phyloP scores from a whole-genome alignment of 2,329 filamentous ascomycete genomes.

The Colletotrichum destructivum region DNA sequence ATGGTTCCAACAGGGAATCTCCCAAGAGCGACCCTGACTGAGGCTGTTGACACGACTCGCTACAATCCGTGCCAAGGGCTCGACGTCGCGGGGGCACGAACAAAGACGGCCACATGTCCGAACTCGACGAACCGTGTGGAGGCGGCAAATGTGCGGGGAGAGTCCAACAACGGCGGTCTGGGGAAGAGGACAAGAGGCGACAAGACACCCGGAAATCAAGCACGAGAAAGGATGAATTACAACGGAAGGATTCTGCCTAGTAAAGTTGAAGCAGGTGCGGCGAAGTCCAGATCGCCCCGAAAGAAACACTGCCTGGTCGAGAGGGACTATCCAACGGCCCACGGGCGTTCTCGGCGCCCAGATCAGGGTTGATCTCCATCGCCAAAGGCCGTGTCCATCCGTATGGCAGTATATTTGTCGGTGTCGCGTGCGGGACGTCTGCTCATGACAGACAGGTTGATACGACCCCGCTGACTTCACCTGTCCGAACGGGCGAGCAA shows the following conservation, averaged over 20 bases:
- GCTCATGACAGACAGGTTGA: too few relatives aligned
- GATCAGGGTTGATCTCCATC: neutral
- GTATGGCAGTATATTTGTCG: neutral
- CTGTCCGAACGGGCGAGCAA: too few relatives aligned
- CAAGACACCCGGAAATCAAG: neutral
- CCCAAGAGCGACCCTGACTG: slow-evolving; percentile 21
- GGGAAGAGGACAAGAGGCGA: neutral
- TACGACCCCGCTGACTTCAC: too few relatives aligned
- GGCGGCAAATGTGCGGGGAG: neutral
- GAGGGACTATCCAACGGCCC: neutral
- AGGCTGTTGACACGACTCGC: slow-evolving; percentile 28
- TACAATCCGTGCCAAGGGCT: slow-evolving; percentile 2
- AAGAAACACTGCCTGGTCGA: neutral
- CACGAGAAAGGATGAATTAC: neutral
- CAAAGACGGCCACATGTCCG: slow-evolving; percentile 19
- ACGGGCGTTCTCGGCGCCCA: neutral
- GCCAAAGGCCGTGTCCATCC: neutral
- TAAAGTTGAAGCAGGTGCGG: too few relatives aligned
- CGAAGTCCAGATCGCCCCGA: neutral
- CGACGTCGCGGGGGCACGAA: slow-evolving; percentile 19
- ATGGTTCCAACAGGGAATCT: slow-evolving; percentile 17
- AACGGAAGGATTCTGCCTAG: neutral
- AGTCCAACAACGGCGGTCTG: neutral
- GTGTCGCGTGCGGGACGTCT: neutral
- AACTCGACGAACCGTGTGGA: slow-evolving; percentile 21